phyloP scores from a whole-genome alignment of 176 grass and related monocot genomes.

The Poa pratensis region DNA sequence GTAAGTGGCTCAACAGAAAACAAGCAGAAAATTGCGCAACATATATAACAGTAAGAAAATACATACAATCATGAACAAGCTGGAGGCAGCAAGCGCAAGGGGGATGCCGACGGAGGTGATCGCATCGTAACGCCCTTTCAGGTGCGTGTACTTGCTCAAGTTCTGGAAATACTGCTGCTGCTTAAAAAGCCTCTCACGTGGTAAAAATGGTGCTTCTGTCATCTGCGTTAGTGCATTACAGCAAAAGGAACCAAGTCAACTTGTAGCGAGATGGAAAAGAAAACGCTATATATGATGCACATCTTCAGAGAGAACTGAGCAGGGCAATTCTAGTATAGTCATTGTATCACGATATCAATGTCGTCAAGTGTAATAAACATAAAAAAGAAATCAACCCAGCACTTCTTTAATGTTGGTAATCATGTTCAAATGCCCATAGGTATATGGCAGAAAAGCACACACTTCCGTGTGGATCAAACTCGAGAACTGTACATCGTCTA shows the following conservation, averaged over 20 bases:
- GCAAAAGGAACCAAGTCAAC: neutral
- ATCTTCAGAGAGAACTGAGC: neutral
- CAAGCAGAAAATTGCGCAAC: neutral
- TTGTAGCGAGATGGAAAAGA: neutral
- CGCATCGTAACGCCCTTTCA: slow-evolving; percentile 62
- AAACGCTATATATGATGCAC: neutral
- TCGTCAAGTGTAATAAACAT: neutral
- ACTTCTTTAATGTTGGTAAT: neutral
- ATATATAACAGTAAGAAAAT: neutral
- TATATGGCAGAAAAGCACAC: neutral
- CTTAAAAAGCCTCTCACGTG: slow-evolving; percentile 57
- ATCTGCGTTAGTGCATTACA: slow-evolving; percentile 44
- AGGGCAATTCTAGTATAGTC: neutral
- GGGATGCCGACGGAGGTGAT: slow-evolving; percentile 69
- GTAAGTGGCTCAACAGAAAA: neutral
- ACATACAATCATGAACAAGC: slow-evolving; percentile 56
- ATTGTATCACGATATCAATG: neutral
- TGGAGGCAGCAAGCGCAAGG: slow-evolving; percentile 54
- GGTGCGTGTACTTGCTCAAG: slow-evolving; percentile 61
- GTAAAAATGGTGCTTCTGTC: slow-evolving; percentile 59
- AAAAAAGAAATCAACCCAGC: neutral
- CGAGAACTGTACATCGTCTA: neutral
- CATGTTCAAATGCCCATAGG: neutral
- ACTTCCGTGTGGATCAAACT: neutral
- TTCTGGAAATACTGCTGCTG: slow-evolving; percentile 60